Evolutionary conservation across 495 filamentous ascomycete genomes (phyloP), one percentile per base, ranked within the genome.

Genomic region (Collariella sp.): DNA sequence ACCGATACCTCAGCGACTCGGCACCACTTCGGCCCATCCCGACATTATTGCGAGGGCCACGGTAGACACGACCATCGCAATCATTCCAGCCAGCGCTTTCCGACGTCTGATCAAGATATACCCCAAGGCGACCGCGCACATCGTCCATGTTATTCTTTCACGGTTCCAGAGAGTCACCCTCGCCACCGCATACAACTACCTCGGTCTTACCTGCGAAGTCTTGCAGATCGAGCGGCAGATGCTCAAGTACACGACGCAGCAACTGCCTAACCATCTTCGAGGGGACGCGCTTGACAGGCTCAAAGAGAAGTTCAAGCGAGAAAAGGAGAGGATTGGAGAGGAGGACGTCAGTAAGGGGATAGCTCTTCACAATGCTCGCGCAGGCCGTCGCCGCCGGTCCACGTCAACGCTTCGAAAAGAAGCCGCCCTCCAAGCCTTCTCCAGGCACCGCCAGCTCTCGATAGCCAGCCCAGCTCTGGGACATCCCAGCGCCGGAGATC

Each of bases 1-100:
- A 18, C 71, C 74, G 15, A 64, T 62, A 20, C 70, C 71, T 36
- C 70, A 68, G 36, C 74, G 72, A 57, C 71, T 69, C 44, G 76
- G 71, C 59, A 74, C 76, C 26, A 85, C 83, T 58, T 97, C 94
- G 2, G 91, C 86, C 0, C 93, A 98, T 70, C 93, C 93, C 12
- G 93, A 98, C 67, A 94, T 98, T 59, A 89, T 97, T 54, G 93
- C 90, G 9, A 81, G 93, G 58, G 93, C 93, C n/a, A 95, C 89
- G 31, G 88, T 94, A 19, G 93, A 98, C 66, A 97, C 91, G 0
- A 98, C 94, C 0, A 96, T 98, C 69, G 93, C 93, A 15, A 93
- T 98, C 62, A 97, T 98, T 58, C 93, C 93, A 4, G 94, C 91
- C 5, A 93, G 88, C 60, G 93, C 93, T 4, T 98, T 98, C 67